These are phyloP conservation scores for Acrodontium crateriforme DNA, from an alignment of 2,329 filamentous ascomycete species.

Conservation along the genomic window DNA sequence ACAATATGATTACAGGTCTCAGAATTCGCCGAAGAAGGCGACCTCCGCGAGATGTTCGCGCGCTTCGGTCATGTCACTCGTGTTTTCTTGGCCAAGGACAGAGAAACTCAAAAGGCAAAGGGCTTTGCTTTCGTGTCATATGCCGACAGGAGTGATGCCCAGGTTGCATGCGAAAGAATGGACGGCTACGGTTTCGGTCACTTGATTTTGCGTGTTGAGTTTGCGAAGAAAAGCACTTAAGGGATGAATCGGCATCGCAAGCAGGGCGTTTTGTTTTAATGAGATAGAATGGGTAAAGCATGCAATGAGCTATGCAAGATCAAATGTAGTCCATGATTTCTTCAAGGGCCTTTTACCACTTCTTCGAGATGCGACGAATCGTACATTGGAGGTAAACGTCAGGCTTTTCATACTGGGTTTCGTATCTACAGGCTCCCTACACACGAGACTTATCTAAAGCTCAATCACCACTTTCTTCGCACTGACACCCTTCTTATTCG, in stretches of 20 bases:
- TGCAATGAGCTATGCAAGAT: no score
- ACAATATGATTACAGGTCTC: constrained; percentile 49
- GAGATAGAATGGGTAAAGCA: no score
- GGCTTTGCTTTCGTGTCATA: constrained; percentile 99
- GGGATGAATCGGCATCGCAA: no score
- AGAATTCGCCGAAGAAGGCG: constrained; percentile 91
- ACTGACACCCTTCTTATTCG: constrained; percentile 19
- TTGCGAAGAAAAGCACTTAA: constrained; percentile 51
- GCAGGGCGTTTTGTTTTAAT: no score
- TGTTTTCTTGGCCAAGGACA: constrained; percentile 95
- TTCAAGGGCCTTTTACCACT: no score
- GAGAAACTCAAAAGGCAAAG: constrained; percentile 91
- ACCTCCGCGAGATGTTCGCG: constrained; percentile 96
- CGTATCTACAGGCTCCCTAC: background rate
- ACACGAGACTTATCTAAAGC: constrained; percentile 5
- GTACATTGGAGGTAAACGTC: no score
- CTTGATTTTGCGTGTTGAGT: constrained; percentile 75
- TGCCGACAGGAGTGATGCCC: constrained; percentile 76
- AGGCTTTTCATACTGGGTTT: no score
- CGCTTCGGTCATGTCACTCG: constrained; percentile 91
- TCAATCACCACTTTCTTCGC: constrained; percentile 23
- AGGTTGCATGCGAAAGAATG: constrained; percentile 92
- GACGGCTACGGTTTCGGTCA: constrained; percentile 87
- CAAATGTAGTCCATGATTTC: no score
- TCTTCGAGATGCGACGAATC: no score